Base-by-base conservation (phyloP, 257 asterid species). In the Salvia hispanica region DNA sequence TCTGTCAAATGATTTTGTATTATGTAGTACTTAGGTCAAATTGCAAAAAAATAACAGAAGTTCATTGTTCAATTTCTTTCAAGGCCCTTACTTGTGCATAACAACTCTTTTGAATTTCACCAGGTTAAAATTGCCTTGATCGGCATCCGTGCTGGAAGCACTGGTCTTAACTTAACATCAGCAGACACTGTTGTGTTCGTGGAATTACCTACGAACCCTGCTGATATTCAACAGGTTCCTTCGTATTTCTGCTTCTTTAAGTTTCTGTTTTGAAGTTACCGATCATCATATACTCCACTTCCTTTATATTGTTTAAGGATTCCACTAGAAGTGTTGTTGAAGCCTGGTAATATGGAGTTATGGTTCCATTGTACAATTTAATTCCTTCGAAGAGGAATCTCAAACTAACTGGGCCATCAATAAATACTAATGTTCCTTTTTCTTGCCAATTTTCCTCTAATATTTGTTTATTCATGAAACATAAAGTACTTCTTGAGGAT, bases 71-170 rank as follows among this genome's bases (percentile, higher is more conserved):
- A 53, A 57, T 42, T 62, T 62, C 39, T 47, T 59, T 61, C 43
- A 21, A 54, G 54, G 14, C 53, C 58, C 37, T 78, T 14, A n/a
- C n/a, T n/a, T n/a, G 8, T 53, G 73, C 69, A 63, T 53, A 70
- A 48, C 16, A 43, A 58, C 11, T 58, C 58, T 62, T 72, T 51
- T 45, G n/a, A 51, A 13, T 58, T 70, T 42, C 70, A 54, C 42
- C 82, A 93, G 99, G 95, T 90, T 63, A 93, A 84, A 86, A 84
- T 90, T 72, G 99, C 99, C 9, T 69, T 93, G 69, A 80, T 90
- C 64, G 99, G 99, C 77, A 90, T 93, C 71, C 89, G 91, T 72
- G 94, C 99, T 70, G 99, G 99, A 72, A 89, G 99, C 72, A 78
- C 88, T 62, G 99, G 99, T 66, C 96, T 93, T 51, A 90, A 86